Conservation (phyloP, 805 yeast species). For the Metschnikowia aberdeeniae region DNA sequence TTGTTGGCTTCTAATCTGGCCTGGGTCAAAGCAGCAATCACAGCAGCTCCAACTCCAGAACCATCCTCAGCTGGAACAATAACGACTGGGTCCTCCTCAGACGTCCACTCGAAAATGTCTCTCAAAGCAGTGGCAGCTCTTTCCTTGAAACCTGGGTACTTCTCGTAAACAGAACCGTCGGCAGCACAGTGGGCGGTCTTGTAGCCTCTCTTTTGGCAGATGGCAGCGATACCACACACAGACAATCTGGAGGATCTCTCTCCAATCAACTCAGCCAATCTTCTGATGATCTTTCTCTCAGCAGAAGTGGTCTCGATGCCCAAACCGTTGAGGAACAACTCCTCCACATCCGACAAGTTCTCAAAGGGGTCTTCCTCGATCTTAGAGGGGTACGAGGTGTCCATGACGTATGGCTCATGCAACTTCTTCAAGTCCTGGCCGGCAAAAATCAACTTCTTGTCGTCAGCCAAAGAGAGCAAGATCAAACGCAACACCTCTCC, state of each 20-base stretch:
- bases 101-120: slow-evolving; percentile 82
- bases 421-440: slow-evolving; percentile 65
- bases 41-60: slow-evolving; percentile 97
- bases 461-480: slow-evolving; percentile 64
- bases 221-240: slow-evolving; percentile 93
- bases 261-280: slow-evolving; percentile 82
- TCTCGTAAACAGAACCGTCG: slow-evolving; percentile 94
- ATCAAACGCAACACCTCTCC: slow-evolving; percentile 88
- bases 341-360: slow-evolving; percentile 71
- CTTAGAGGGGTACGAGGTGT: slow-evolving; percentile 81
- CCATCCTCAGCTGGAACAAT: slow-evolving; percentile 97
- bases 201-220: slow-evolving; percentile 80
- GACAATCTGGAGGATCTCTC: slow-evolving; percentile 90
- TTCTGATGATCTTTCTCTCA: slow-evolving; percentile 80
- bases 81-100: slow-evolving; percentile 68
- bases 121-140: slow-evolving; percentile 85
- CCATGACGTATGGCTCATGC: slow-evolving; percentile 66
- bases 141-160: slow-evolving; percentile 85
- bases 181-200: slow-evolving; percentile 85
- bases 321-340: slow-evolving; percentile 56
- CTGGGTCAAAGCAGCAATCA: slow-evolving; percentile 92
- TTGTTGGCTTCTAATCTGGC: slow-evolving; percentile 68
- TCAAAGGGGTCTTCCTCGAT: slow-evolving; percentile 89
- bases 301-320: slow-evolving; percentile 62
- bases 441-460: slow-evolving; percentile 60